A percentile compares a stretch with the other conserved stretches of the same genome.
Evolutionary conservation across 2,329 filamentous ascomycete genomes (phyloP).

Genomic region (Colletotrichum incanum): DNA sequence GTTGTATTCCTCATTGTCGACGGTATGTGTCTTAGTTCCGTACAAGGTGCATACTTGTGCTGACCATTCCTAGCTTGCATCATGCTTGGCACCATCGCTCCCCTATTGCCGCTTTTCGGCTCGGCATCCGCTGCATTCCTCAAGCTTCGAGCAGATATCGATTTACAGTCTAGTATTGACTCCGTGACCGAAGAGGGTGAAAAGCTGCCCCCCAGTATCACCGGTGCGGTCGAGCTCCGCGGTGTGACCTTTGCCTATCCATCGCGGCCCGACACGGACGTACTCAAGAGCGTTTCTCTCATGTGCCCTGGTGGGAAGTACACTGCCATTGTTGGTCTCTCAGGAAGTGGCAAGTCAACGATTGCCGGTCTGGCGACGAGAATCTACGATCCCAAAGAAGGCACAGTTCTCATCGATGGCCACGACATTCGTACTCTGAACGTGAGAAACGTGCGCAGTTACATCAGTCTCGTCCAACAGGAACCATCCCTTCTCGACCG

Average conservation of each 20-base stretch:
- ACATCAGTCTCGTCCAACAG: constrained; percentile 63
- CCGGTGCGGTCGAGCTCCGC: constrained; percentile 61
- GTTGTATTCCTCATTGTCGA: constrained; percentile 77
- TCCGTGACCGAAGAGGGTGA: constrained; percentile 53
- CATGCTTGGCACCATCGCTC: constrained; percentile 74
- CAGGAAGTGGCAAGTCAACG: constrained; percentile 72
- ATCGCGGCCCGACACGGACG: constrained; percentile 58
- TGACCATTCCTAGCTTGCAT: constrained; percentile 64
- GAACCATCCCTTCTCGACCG: constrained; percentile 62
- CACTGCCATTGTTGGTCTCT: constrained; percentile 72
- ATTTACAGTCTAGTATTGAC: constrained; percentile 64
- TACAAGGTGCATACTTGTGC: constrained; percentile 57
- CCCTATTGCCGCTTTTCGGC: constrained; percentile 74
- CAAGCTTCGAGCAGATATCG: constrained; percentile 72
- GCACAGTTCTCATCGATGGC: constrained; percentile 64
- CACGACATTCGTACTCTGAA: constrained; percentile 65
- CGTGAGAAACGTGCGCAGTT: constrained; percentile 59
- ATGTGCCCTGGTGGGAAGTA: constrained; percentile 63
- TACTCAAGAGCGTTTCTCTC: constrained; percentile 63
- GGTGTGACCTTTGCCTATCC: constrained; percentile 63
- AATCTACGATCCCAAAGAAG: constrained; percentile 70
- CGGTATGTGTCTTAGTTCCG: constrained; percentile 52
- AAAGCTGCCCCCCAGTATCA: constrained; percentile 64
- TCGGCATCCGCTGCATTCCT: constrained; percentile 71
- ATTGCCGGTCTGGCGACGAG: constrained; percentile 69